Evolutionary conservation across 2,329 filamentous ascomycete genomes (phyloP), one percentile per base, ranked within the genome.

Genomic region (Cladosporium velox): DNA sequence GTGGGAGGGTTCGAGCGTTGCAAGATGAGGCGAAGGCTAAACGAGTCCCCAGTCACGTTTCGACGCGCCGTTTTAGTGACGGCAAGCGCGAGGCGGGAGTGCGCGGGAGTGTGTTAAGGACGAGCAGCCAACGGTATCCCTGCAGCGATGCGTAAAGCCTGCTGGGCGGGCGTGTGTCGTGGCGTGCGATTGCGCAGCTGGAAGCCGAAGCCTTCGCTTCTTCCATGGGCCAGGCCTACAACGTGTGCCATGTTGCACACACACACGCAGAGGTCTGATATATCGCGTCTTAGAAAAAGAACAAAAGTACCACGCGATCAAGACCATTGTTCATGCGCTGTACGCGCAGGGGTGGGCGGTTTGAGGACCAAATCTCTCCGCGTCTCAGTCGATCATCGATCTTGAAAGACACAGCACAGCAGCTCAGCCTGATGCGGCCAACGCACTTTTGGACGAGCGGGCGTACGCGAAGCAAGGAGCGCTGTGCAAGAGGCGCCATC

Each of bases 381-480:
- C 30, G 54, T 58, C 54, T 58, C 54, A 58, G 54, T 30, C 54
- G 54, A 58, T 58, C 32, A 38, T 14, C 54, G 54, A 38, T 38
- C 30, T 4, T 10, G 32, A 18, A 15, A 58, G 54, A 58, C 54
- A 57, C 30, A 34, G 54, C 7, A 11, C n/a, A 38, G 30, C 54
- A 34, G 30, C 15, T 4, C 30, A 58, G 30, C 54, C 30, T 28
- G 15, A 32, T 54, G 51, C 28, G 51, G 51, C 28, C 51, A 54
- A 32, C 30, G 51, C 51, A 54, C 38, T 44, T 14, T 41, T n/a
- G 38, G 18, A n/a, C 38, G 18, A 44, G 38, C 18, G 38, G 18
- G 18, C 7, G 18, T 10, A 52, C 49, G 26, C 49, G 49, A 28
- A 26, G 51, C 51, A 54, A 54, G 51, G 51, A 54, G 51, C 38